Evolutionary conservation across 73 alveolate species (phyloP).

Genomic region (Paramecium sonneborni): DNA sequence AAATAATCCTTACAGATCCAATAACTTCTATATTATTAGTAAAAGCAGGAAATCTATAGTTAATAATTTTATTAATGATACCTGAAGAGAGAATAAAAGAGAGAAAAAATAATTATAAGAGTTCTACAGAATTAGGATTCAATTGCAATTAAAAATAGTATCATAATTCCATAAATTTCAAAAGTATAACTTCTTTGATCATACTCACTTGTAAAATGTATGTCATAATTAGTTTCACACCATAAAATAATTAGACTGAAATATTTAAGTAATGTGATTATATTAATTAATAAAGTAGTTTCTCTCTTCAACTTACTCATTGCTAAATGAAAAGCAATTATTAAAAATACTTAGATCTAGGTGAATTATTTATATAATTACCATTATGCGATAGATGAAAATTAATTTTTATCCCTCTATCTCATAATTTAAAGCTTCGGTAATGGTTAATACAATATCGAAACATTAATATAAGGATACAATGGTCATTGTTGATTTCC

Average conservation of each 20-base stretch:
- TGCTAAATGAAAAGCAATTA: neutral
- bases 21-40: neutral
- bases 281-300: neutral
- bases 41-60: neutral
- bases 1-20: neutral
- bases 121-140: neutral
- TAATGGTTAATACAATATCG: neutral
- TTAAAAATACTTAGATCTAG: neutral
- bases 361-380: neutral
- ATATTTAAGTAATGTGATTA: neutral
- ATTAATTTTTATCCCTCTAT: neutral
- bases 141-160: neutral
- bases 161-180: neutral
- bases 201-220: neutral
- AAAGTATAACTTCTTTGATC: neutral
- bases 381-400: neutral
- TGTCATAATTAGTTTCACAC: neutral
- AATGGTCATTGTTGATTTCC: neutral
- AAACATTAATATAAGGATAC: neutral
- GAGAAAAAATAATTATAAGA: neutral
- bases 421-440: neutral
- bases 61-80: neutral
- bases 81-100: slow-evolving; percentile 1
- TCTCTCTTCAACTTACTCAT: neutral
- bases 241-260: neutral